Conservation (phyloP, 2,329 filamentous ascomycete species). For the Chaetomium globosum region DNA sequence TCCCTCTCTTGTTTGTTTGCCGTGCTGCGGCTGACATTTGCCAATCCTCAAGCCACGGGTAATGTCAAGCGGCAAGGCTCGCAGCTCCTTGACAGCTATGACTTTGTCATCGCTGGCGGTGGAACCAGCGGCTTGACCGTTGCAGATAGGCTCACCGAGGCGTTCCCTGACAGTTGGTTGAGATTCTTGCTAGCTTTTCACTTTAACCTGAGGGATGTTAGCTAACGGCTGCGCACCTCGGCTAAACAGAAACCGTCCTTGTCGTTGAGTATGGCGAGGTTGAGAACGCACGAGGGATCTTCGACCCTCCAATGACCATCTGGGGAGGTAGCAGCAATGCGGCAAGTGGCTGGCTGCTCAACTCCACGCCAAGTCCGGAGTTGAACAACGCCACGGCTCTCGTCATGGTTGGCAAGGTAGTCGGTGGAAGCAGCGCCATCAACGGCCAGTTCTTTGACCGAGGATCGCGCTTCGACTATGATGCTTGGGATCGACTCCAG, state of each 20-base stretch:
- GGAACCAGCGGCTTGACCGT: slow-evolving; percentile 43
- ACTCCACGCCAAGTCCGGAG: slow-evolving; percentile 21
- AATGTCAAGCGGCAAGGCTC: slow-evolving; percentile 36
- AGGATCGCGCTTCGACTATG: slow-evolving; percentile 41
- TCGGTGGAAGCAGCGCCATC: slow-evolving; percentile 44
- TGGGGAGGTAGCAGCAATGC: background rate
- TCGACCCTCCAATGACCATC: slow-evolving; percentile 33
- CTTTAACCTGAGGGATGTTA: background rate
- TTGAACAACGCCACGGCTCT: slow-evolving; percentile 38
- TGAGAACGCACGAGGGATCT: slow-evolving; percentile 29
- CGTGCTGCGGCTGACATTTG: background rate
- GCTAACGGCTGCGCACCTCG: background rate
- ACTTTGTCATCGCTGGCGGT: slow-evolving; percentile 41
- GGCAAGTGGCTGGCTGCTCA: slow-evolving; percentile 29
- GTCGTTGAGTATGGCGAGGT: slow-evolving; percentile 36
- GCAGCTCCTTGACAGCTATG: slow-evolving; percentile 37
- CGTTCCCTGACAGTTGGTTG: slow-evolving; percentile 37
- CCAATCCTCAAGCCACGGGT: background rate
- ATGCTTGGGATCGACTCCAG: slow-evolving; percentile 40
- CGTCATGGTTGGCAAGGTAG: slow-evolving; percentile 41
- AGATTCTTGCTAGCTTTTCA: slow-evolving; percentile 21
- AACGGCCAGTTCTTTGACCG: slow-evolving; percentile 47
- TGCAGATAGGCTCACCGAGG: slow-evolving; percentile 41
- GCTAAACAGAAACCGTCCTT: slow-evolving; percentile 28
- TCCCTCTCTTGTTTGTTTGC: background rate